Percentiles rank a stretch among this genome's conserved stretches.
Conservation (phyloP, 495 filamentous ascomycete species). For the Trichoderma orchidacearum region DNA sequence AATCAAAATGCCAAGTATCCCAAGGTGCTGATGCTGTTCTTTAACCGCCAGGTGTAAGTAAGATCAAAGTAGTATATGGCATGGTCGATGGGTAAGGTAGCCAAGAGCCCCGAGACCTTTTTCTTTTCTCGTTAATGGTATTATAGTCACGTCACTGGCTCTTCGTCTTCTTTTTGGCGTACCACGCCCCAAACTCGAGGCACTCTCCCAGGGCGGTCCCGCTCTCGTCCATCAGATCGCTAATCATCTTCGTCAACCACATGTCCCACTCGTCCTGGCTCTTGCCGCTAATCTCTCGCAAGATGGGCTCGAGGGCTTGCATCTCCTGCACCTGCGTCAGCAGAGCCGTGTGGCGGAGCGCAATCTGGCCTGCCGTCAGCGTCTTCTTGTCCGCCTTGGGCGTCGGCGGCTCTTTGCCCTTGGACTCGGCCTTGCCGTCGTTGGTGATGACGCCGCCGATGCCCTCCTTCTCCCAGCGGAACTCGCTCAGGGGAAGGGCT, state of each 20-base stretch:
- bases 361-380: conserved; percentile 57
- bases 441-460: conserved; percentile 40
- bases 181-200: conserved; percentile 90
- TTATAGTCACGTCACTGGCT: no score
- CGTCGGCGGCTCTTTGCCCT: conserved; percentile 13
- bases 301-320: conserved; percentile 69
- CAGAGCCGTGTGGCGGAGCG: conserved; percentile 65
- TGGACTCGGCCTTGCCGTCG: conserved; percentile 33
- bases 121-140: not conserved
- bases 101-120: no score
- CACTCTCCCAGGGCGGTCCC: conserved; percentile 78
- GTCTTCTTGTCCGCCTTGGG: conserved; percentile 19
- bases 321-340: conserved; percentile 77
- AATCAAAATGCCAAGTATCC: no score
- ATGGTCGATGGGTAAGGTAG: no score
- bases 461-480: conserved; percentile 79
- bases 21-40: no score
- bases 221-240: conserved; percentile 63
- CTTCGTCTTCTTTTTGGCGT: conserved; percentile 55
- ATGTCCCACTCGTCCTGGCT: conserved; percentile 84
- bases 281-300: conserved; percentile 73
- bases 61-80: no score
- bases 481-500: conserved; percentile 73
- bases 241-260: conserved; percentile 80
- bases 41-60: no score